These are phyloP conservation scores for Selenicereus undatus DNA, from an alignment of 148 eudicot species.

Conservation along the genomic window DNA sequence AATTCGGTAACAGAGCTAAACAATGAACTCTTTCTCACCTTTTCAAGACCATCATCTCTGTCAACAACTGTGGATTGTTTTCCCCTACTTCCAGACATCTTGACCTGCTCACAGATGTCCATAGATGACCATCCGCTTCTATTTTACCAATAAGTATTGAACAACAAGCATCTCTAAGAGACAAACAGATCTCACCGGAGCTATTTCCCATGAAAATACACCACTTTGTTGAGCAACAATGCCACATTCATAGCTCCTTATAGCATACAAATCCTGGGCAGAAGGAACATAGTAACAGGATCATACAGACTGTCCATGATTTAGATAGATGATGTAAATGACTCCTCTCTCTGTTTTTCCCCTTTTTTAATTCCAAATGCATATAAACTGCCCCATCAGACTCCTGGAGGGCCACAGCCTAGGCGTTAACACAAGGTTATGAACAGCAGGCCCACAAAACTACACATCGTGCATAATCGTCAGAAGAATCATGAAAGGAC, in stretches of 20 bases:
- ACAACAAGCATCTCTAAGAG: conserved; percentile 3
- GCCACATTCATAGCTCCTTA: conserved; percentile 83
- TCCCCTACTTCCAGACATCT: conserved; percentile 58
- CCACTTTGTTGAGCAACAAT: conserved; percentile 74
- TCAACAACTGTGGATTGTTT: conserved; percentile 50
- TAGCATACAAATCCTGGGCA: conserved; percentile 81
- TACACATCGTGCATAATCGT: neutral
- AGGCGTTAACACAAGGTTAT: neutral
- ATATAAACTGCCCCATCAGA: neutral
- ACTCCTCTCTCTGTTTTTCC: neutral
- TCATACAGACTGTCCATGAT: neutral
- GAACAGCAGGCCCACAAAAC: neutral
- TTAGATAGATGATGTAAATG: neutral
- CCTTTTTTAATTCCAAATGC: neutral
- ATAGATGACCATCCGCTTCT: neutral
- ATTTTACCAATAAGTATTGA: neutral
- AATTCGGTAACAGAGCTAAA: conserved; percentile 1
- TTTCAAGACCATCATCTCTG: conserved; percentile 71
- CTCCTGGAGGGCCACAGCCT: neutral
- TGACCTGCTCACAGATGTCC: conserved; percentile 43
- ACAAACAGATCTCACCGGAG: conserved; percentile 53
- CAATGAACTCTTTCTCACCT: conserved; percentile 39
- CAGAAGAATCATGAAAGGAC: neutral
- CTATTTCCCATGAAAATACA: conserved; percentile 91
- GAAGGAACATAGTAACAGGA: conserved; percentile 5